Evolutionary conservation across 352 stramenopile species (phyloP), one percentile per base, ranked within the genome.

Genomic region (Globisporangium solare): DNA sequence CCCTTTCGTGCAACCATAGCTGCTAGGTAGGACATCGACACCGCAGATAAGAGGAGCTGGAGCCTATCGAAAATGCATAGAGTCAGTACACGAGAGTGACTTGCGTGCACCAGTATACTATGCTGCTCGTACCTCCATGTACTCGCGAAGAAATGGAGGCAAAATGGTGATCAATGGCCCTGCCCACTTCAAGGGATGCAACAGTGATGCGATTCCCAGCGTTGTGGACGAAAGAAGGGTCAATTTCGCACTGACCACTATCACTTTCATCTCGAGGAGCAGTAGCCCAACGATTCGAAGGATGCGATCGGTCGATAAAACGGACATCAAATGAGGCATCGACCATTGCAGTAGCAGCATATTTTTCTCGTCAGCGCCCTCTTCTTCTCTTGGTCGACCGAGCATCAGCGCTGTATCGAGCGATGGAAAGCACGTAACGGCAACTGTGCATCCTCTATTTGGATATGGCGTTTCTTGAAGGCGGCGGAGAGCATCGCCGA

Each of bases 31-130:
- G 21, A 71, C 60, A 42, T 82, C 73, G 39, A 84, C 54, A 2
- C 74, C 72, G 24, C 74, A 80, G 46, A 84, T 82, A 15, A 84
- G 39, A 41, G 74, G 74, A 20, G 82, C 72, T 18, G 74, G 72
- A 7, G 74, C 74, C 74, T 84, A 35, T 0, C 7, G 12, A 49
- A 47, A 17, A 18, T 32, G 24, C 10, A 39, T 22, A 22, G 1
- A 11, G 20, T 39, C n/a, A 35, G 14, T 48, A 18, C 27, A 18
- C 35, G 13, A 37, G 14, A 15, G 21, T 27, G 5, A 40, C 15
- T 20, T 41, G 21, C 6, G 17, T 6, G 21, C 8, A 15, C 2
- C 39, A 42, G 24, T 27, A 11, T n/a, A 15, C n/a, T 0, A 3
- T 21, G n/a, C 2, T 22, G 35, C 48, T 22, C 48, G 17, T 45